phyloP scores from a whole-genome alignment of 202 grass and related monocot species.

The Panicum virgatum region DNA sequence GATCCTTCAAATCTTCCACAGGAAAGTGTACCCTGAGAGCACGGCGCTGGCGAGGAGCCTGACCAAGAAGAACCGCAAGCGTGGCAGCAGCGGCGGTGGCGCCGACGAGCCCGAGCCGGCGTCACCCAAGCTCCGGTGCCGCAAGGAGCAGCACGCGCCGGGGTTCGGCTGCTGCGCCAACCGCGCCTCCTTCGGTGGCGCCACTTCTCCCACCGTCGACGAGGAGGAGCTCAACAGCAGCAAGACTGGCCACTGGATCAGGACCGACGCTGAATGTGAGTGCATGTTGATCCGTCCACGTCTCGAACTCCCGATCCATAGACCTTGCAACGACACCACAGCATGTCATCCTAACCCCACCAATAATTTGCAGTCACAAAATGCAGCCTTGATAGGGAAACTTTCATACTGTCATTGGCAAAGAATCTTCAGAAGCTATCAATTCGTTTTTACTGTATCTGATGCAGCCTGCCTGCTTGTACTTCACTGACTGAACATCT shows the following conservation, averaged over 20 bases:
- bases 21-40: constrained; percentile 91
- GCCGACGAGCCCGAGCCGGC: not conserved
- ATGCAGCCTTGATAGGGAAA: constrained; percentile 21
- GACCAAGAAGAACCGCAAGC: constrained; percentile 54
- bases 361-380: constrained; percentile 13
- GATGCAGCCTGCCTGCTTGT: constrained; percentile 16
- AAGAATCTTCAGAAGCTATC: constrained; percentile 25
- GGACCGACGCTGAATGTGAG: constrained; percentile 97
- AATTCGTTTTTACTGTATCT: constrained; percentile 18
- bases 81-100: not conserved
- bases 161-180: constrained; percentile 64
- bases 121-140: constrained; percentile 32
- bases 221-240: constrained; percentile 35
- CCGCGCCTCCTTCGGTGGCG: constrained; percentile 34
- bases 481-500: not conserved
- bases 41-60: constrained; percentile 37
- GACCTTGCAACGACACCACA: constrained; percentile 30
- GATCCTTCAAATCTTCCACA: constrained; percentile 97
- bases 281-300: not conserved
- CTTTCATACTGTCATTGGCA: constrained; percentile 32
- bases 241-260: constrained; percentile 94
- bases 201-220: not conserved
- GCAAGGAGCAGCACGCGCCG: constrained; percentile 39
- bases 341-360: not conserved
- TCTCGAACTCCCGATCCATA: not conserved